Evolutionary conservation across 2,329 filamentous ascomycete species (phyloP), one percentile per base, ranked within the genome.

Genomic region (Venturia carpophila): DNA sequence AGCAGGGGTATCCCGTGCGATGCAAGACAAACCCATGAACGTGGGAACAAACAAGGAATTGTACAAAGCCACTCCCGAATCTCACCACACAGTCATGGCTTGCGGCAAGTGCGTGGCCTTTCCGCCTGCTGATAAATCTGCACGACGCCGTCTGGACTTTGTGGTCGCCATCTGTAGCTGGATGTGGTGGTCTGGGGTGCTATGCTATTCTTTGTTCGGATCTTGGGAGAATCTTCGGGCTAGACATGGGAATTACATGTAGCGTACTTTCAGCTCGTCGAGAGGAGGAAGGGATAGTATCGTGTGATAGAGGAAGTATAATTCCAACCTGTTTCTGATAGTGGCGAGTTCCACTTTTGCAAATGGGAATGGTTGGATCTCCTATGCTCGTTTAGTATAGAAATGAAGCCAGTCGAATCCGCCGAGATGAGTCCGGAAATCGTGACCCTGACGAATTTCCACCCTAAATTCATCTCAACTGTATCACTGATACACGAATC

Each of bases 151-250:
- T 84, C 88, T 70, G 91, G 91, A 2, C 30, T 91, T 94, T 73
- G 78, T 90, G 63, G 84, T 93, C 49, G 89, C 87, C 1, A 74
- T 96, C 7, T 96, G 95, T 75, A 85, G 87, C 13, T 94, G 66
- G 92, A 93, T 68, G 83, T 96, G 24, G 84, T 96, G 13, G 92
- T 89, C 0, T 96, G 91, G 91, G 91, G 91, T 63, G 91, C 89
- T 66, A 96, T 96, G 91, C 81, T 96, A 41, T 95, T 96, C 76
- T n/a, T n/a, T n/a, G n/a, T n/a, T n/a, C n/a, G n/a, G n/a, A n/a
- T n/a, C n/a, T n/a, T n/a, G n/a, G n/a, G n/a, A n/a, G n/a, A n/a
- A n/a, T n/a, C n/a, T n/a, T n/a, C n/a, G n/a, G n/a, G n/a, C n/a
- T n/a, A n/a, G n/a, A n/a, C n/a, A n/a, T n/a, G n/a, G n/a, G n/a